These are phyloP conservation scores for Mycosphaerella sp. DNA, from an alignment of 2,329 filamentous ascomycete genomes.

Conservation along the genomic window DNA sequence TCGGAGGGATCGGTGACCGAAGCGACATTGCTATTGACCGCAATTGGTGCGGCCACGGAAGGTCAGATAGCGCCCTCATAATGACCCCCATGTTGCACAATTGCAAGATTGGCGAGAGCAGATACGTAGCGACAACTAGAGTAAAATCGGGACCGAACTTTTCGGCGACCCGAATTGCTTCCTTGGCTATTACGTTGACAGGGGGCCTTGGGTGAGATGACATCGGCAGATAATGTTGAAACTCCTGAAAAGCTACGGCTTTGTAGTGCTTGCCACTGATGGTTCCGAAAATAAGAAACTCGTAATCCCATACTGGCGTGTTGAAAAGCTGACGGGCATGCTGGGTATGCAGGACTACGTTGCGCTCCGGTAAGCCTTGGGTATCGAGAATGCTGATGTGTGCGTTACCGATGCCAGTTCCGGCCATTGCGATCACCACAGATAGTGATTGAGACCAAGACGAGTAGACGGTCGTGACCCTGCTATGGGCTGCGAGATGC, in stretches of 20 bases:
- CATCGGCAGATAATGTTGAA: neutral
- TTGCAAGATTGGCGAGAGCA: neutral
- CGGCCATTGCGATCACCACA: neutral
- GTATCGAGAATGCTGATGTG: neutral
- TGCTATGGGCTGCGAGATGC: neutral
- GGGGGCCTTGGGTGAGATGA: neutral
- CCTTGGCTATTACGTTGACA: neutral
- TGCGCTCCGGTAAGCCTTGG: neutral
- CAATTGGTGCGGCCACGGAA: neutral
- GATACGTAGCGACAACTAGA: neutral
- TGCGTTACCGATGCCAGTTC: neutral
- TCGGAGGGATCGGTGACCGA: neutral
- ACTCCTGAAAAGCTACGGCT: neutral
- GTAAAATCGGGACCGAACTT: neutral
- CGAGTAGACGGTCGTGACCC: neutral
- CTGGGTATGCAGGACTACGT: neutral
- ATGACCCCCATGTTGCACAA: neutral
- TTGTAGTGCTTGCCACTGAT: neutral
- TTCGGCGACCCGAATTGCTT: neutral
- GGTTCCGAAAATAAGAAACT: neutral
- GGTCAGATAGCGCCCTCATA: neutral
- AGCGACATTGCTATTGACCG: neutral
- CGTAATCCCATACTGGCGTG: neutral
- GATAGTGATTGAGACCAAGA: neutral
- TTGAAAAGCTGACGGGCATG: neutral